A percentile compares a stretch with the other conserved stretches of the same genome.
These are phyloP conservation scores for Truncatella angustata DNA, from an alignment of 2,329 filamentous ascomycete species.

Conservation along the genomic window DNA sequence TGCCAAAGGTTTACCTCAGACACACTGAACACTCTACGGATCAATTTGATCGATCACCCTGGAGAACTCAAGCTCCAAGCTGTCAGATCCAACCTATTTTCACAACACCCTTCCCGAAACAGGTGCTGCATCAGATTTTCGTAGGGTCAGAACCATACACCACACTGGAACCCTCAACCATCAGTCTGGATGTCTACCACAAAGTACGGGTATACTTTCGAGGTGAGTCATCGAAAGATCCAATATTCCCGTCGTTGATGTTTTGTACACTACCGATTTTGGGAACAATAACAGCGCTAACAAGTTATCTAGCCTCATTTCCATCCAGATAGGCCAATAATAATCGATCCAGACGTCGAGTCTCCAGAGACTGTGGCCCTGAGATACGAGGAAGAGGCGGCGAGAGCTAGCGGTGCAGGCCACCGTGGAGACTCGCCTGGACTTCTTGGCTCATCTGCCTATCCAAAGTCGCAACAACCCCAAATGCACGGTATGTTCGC, in stretches of 20 bases:
- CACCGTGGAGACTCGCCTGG: conserved; percentile 56
- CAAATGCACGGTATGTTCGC: conserved; percentile 75
- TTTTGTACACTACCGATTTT: no score
- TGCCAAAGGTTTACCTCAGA: background rate
- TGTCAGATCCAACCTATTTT: conserved; percentile 2
- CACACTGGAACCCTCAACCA: conserved; percentile 6
- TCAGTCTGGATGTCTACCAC: conserved; percentile 57
- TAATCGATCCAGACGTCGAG: conserved; percentile 56
- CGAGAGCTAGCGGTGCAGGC: conserved; percentile 51
- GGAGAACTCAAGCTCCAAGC: background rate
- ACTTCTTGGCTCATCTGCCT: conserved; percentile 76
- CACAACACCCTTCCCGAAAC: conserved; percentile 34
- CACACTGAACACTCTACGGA: background rate
- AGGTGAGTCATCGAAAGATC: conserved; percentile 46
- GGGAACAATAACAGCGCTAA: conserved; percentile 9
- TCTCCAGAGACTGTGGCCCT: conserved; percentile 57
- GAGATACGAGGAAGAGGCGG: conserved; percentile 54
- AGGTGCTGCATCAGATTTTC: conserved; percentile 30
- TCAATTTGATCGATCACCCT: background rate
- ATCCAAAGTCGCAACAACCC: conserved; percentile 71
- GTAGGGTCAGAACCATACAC: conserved; percentile 26
- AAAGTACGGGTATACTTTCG: conserved; percentile 57
- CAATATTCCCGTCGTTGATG: background rate
- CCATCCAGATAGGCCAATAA: conserved; percentile 54
- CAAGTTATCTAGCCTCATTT: conserved; percentile 44